Percentiles rank a stretch among this genome's conserved stretches.
Evolutionary conservation across 495 filamentous ascomycete genomes (phyloP).

Genomic region (Tuber melanosporum): DNA sequence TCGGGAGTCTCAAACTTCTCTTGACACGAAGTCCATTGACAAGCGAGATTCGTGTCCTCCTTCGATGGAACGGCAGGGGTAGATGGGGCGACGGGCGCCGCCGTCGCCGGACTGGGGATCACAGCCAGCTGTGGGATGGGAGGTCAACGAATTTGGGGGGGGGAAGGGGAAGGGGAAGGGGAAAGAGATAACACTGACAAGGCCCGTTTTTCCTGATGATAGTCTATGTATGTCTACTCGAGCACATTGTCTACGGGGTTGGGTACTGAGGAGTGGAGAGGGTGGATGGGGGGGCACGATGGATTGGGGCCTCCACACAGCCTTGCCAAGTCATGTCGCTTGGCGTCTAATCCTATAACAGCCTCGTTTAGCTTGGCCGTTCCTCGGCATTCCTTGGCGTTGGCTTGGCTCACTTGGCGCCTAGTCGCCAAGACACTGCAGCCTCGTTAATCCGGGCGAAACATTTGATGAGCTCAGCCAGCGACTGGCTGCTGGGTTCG

Average conservation of each 20-base stretch:
- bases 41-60: slow-evolving; percentile 61
- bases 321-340: slow-evolving; percentile 31
- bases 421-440: slow-evolving; percentile 15
- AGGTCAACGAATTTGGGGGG: slow-evolving; percentile 16
- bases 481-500: not conserved
- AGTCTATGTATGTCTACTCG: slow-evolving; percentile 1
- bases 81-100: slow-evolving; percentile 40
- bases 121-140: slow-evolving; percentile 29
- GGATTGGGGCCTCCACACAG: not conserved
- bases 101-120: slow-evolving; percentile 40
- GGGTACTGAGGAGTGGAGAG: slow-evolving; percentile 32
- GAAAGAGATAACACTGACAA: not conserved
- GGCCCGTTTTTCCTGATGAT: slow-evolving; percentile 12
- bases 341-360: slow-evolving; percentile 27
- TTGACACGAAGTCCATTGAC: slow-evolving; percentile 79
- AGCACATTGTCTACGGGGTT: slow-evolving; percentile 18
- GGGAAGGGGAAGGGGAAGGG: not conserved
- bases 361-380: slow-evolving; percentile 14
- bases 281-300: slow-evolving; percentile 9
- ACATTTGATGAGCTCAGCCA: not conserved
- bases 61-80: slow-evolving; percentile 47
- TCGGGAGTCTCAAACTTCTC: slow-evolving; percentile 77
- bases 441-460: not conserved
- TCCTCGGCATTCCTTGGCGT: slow-evolving; percentile 25
- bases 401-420: slow-evolving; percentile 30